phyloP scores from a whole-genome alignment of 306 rosid species.

The Sechiopsis laciniata region DNA sequence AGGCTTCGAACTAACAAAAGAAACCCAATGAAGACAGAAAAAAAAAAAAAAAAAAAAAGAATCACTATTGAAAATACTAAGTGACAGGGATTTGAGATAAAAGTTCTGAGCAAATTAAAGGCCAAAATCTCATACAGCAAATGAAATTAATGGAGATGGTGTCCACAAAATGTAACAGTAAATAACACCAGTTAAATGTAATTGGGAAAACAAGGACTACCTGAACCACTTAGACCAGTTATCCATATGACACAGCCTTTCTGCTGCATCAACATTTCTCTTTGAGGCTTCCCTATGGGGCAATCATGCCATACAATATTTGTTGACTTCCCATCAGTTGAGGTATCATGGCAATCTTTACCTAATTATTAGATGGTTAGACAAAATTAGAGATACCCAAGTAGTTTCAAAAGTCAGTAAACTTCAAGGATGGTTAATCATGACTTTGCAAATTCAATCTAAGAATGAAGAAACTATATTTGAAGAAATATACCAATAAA shows the following conservation, averaged over 20 bases:
- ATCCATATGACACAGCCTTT: conserved; percentile 96
- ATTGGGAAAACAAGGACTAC: conserved; percentile 37
- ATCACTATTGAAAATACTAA: neutral
- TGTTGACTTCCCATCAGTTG: conserved; percentile 59
- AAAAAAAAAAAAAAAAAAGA: neutral
- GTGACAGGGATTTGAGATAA: neutral
- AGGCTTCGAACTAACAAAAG: neutral
- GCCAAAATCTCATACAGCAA: neutral
- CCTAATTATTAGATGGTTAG: conserved; percentile 44
- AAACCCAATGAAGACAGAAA: neutral
- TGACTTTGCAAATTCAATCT: neutral
- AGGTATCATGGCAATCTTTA: conserved; percentile 36
- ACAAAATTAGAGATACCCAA: conserved; percentile 30
- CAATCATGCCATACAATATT: conserved; percentile 84
- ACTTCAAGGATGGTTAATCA: neutral
- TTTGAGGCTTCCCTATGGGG: conserved; percentile 62
- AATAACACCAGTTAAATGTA: neutral
- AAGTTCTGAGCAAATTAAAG: neutral
- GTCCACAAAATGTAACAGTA: neutral
- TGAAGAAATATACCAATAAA: conserved; percentile 10
- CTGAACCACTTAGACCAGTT: conserved; percentile 99
- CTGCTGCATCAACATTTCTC: conserved; percentile 75
- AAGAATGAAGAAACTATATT: neutral
- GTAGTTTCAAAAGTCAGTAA: neutral
- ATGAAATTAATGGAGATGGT: neutral